A percentile compares a stretch with the other conserved stretches of the same genome.
Evolutionary conservation across 2,329 filamentous ascomycete genomes (phyloP).

Genomic region (Raffaelea arxii): DNA sequence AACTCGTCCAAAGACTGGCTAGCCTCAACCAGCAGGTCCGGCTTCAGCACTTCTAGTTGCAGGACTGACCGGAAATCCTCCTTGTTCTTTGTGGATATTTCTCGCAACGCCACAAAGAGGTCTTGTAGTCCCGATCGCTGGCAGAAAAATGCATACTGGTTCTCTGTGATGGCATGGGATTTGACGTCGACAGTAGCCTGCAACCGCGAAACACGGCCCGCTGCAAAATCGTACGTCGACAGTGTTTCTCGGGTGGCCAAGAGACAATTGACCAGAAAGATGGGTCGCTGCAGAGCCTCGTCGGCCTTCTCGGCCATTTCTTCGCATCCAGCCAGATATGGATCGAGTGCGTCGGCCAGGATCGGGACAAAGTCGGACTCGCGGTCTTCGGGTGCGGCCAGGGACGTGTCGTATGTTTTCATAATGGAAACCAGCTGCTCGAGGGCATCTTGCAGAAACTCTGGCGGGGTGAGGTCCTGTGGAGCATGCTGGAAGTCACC

Average conservation of each 20-base stretch:
- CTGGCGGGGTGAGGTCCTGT: slow-evolving; percentile 64
- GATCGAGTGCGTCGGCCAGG: slow-evolving; percentile 71
- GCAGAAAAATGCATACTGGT: slow-evolving; percentile 65
- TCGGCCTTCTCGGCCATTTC: slow-evolving; percentile 53
- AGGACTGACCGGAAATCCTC: slow-evolving; percentile 44
- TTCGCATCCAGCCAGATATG: slow-evolving; percentile 69
- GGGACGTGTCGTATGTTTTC: slow-evolving; percentile 77
- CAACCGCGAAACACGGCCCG: slow-evolving; percentile 43
- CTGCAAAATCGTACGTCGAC: slow-evolving; percentile 53
- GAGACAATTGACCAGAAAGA: slow-evolving; percentile 68
- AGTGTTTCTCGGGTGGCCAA: slow-evolving; percentile 48
- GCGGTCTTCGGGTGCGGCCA: slow-evolving; percentile 48
- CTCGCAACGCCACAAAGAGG: slow-evolving; percentile 49
- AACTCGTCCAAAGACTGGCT: slow-evolving; percentile 82
- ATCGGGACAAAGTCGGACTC: slow-evolving; percentile 66
- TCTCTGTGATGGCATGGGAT: slow-evolving; percentile 48
- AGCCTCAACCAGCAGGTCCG: slow-evolving; percentile 49
- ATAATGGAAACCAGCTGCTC: slow-evolving; percentile 70
- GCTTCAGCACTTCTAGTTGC: slow-evolving; percentile 46
- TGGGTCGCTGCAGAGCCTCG: slow-evolving; percentile 46
- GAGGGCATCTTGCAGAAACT: slow-evolving; percentile 72
- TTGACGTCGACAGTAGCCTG: slow-evolving; percentile 45
- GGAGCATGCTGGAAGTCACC: slow-evolving; percentile 60
- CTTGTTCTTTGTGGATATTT: slow-evolving; percentile 24
- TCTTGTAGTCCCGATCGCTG: slow-evolving; percentile 61